Percentiles rank a stretch among this genome's conserved stretches.
phyloP scores from a whole-genome alignment of 2,329 filamentous ascomycete genomes.

The Cordyceps cateniannulata region DNA sequence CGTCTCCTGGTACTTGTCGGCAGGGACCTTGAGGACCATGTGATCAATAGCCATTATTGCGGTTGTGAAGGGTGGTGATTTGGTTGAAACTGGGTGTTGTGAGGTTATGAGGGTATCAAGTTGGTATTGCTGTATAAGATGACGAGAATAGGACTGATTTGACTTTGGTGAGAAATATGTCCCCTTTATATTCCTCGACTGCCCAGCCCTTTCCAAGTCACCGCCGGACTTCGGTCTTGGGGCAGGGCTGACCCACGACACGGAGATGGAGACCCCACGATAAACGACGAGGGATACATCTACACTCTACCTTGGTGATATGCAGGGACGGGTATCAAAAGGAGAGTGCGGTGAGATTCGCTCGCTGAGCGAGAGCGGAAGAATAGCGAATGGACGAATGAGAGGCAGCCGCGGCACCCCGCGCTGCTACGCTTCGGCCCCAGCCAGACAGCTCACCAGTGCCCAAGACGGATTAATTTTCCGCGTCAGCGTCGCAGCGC shows the following conservation, averaged over 20 bases:
- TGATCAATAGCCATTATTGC: constrained; percentile 31
- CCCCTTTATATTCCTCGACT: not conserved
- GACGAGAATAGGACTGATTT: not conserved
- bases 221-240: constrained; percentile 6
- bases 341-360: not conserved
- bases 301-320: not conserved
- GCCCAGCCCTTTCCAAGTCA: not conserved
- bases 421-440: not conserved
- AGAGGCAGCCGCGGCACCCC: not conserved
- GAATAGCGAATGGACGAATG: not conserved
- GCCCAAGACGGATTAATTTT: constrained; percentile 7
- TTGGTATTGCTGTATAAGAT: not conserved
- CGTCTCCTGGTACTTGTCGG: constrained; percentile 21
- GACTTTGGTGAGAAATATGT: not conserved
- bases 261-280: not conserved
- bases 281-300: not conserved
- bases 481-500: constrained; percentile 10
- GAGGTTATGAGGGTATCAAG: not conserved
- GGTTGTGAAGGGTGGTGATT: not conserved
- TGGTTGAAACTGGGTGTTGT: not conserved
- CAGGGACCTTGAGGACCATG: constrained; percentile 24
- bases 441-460: not conserved
- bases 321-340: not conserved
- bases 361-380: not conserved
- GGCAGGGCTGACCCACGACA: not conserved